Evolutionary conservation across 2,329 filamentous ascomycete species (phyloP).

Genomic region (Ceratocystis huliohia): DNA sequence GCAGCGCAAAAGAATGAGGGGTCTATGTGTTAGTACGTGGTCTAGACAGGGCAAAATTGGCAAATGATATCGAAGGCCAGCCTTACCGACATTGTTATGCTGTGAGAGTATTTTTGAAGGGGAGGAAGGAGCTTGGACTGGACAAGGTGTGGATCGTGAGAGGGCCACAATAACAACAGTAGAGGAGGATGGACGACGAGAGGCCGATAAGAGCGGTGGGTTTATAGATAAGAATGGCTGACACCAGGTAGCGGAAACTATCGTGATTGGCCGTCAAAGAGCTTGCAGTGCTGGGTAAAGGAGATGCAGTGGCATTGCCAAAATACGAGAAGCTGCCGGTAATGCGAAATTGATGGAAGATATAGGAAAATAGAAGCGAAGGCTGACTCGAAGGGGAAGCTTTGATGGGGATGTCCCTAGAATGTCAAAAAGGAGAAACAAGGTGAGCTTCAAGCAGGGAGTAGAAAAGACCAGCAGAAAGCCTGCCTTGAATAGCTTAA

Average conservation of each 20-base stretch:
- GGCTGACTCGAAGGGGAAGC: not conserved
- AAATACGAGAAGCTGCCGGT: not conserved
- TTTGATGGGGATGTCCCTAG: not conserved
- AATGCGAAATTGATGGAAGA: not conserved
- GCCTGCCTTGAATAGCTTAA: no score
- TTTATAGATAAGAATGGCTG: not conserved
- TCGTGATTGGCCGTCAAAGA: not conserved
- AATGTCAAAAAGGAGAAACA: conserved; percentile 6
- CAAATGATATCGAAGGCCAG: not conserved
- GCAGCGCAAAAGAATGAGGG: not conserved
- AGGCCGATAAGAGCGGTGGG: not conserved
- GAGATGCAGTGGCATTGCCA: conserved; percentile 1
- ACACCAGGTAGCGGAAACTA: not conserved
- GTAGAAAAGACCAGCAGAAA: not conserved
- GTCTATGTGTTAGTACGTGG: not conserved
- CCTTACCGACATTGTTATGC: conserved; percentile 20
- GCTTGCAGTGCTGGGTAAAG: not conserved
- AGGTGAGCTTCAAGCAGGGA: not conserved
- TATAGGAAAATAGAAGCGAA: not conserved
- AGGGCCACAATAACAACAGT: not conserved
- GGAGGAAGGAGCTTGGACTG: not conserved
- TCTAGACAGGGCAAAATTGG: not conserved
- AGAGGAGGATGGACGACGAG: not conserved
- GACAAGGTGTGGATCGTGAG: not conserved
- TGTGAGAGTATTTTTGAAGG: not conserved